A percentile compares a stretch with the other conserved stretches of the same genome.
Evolutionary conservation across 2,329 filamentous ascomycete genomes (phyloP).

Genomic region (Tolypocladium sp.): DNA sequence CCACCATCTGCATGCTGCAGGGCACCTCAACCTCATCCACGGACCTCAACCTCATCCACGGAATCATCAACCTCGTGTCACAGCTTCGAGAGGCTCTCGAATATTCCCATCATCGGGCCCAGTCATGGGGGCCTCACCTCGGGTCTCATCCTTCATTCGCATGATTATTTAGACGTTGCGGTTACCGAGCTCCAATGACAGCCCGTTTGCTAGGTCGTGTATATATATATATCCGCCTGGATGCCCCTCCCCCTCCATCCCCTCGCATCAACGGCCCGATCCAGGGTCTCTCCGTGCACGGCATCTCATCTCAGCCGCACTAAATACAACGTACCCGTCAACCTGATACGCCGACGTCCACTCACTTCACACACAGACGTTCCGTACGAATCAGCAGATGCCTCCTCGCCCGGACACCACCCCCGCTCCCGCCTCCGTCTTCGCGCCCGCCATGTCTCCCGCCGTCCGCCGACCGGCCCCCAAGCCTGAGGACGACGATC

Average conservation of each 20-base stretch:
- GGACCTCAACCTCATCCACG: no score
- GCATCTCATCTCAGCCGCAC: not conserved
- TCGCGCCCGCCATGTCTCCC: slow-evolving; percentile 16
- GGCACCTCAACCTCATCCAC: no score
- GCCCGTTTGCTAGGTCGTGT: no score
- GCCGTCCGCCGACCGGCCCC: slow-evolving; percentile 6
- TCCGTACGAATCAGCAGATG: not conserved
- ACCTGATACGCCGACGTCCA: no score
- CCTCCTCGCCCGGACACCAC: slow-evolving; percentile 8
- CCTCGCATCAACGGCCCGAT: not conserved
- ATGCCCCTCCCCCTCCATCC: not conserved
- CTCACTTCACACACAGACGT: no score
- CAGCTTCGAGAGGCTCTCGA: not conserved
- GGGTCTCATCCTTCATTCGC: not conserved
- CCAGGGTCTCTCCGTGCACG: not conserved
- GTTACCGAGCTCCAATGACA: not conserved
- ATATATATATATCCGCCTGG: not conserved
- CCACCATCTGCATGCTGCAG: no score
- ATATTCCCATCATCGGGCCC: not conserved
- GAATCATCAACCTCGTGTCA: not conserved
- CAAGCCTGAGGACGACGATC: not conserved
- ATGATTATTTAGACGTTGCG: not conserved
- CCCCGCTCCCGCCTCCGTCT: slow-evolving; percentile 13
- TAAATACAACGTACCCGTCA: no score
- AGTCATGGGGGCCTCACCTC: not conserved